Evolutionary conservation across 176 grass and related monocot genomes (phyloP), one percentile per base, ranked within the genome.

Genomic region (Neostapfia colusana): DNA sequence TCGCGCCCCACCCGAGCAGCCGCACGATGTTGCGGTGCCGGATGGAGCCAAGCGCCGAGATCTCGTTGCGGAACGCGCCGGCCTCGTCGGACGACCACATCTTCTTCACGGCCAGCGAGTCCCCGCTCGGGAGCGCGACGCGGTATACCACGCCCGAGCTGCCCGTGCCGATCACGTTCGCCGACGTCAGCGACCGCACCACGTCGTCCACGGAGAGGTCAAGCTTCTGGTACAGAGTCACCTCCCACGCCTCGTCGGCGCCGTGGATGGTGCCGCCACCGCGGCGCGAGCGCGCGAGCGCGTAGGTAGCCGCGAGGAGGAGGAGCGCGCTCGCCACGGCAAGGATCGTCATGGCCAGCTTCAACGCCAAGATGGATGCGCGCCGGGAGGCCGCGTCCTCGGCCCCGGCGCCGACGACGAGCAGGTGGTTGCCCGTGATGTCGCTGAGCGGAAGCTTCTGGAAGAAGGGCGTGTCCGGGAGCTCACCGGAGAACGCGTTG

Each of bases 101-200:
- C 84, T 93, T 98, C 83, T 98, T 98, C 41, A 98, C 91, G 4
- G 95, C 95, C 1, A 98, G 43, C 3, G 79, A 50, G n/a, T 89
- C 85, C 16, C 95, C 95, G 57, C 21, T 69, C 0, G 89, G 86
- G 4, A 92, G 85, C 4, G 23, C 75, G 41, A 94, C 86, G 7
- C 88, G 88, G 91, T 93, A 98, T 34, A 98, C 95, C 28, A 97
- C 95, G 21, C 91, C 91, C 5, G 95, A 98, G 81, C 95, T 94
- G 1, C 95, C 95, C 0, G 91, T 93, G 1, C 95, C 95, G 61
- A 98, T 88, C 78, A 93, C 95, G 69, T 98, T 98, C 28, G 87
- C 89, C 26, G 95, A 91, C 43, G 86, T 90, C 58, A 97, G 71
- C 4, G 79, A 69, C 3, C 84, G 86, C 4, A 93, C 86, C 51